Evolutionary conservation across 2,329 filamentous ascomycete genomes (phyloP).

Genomic region (Cytospora leucostoma): DNA sequence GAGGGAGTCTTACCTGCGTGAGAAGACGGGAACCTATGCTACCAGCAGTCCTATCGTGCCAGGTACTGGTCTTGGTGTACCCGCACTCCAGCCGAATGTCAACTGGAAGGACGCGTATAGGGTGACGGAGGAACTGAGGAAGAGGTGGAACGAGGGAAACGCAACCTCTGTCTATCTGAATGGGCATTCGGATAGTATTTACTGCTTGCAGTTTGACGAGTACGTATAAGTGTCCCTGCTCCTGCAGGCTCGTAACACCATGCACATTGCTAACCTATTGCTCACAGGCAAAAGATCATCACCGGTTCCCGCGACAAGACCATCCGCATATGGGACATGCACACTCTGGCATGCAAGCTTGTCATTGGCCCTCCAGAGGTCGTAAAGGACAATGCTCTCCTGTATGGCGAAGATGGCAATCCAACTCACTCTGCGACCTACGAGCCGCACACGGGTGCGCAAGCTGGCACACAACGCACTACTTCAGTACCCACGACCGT

Average conservation of each 20-base stretch:
- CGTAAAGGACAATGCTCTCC: slow-evolving; percentile 53
- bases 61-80: slow-evolving; percentile 59
- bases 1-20: slow-evolving; percentile 63
- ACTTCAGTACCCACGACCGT: slow-evolving; percentile 55
- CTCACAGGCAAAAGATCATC: slow-evolving; percentile 82
- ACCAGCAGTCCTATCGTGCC: slow-evolving; percentile 55
- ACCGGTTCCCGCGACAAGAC: slow-evolving; percentile 95
- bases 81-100: slow-evolving; percentile 58
- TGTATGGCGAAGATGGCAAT: slow-evolving; percentile 53
- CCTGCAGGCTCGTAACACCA: background rate
- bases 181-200: slow-evolving; percentile 93
- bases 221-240: slow-evolving; percentile 49
- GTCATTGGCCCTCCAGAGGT: slow-evolving; percentile 80
- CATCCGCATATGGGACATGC: slow-evolving; percentile 94
- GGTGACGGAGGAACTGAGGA: slow-evolving; percentile 72
- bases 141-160: slow-evolving; percentile 76
- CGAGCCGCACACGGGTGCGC: slow-evolving; percentile 36
- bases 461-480: slow-evolving; percentile 32
- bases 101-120: slow-evolving; percentile 87
- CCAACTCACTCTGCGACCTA: slow-evolving; percentile 58
- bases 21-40: slow-evolving; percentile 62
- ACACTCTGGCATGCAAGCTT: slow-evolving; percentile 79
- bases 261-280: background rate
- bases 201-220: slow-evolving; percentile 98
- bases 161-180: slow-evolving; percentile 86